Percentiles rank a stretch among this genome's conserved stretches.
Conservation (phyloP, 768 basidiomycete species). For the Boletus rubroflammeus region DNA sequence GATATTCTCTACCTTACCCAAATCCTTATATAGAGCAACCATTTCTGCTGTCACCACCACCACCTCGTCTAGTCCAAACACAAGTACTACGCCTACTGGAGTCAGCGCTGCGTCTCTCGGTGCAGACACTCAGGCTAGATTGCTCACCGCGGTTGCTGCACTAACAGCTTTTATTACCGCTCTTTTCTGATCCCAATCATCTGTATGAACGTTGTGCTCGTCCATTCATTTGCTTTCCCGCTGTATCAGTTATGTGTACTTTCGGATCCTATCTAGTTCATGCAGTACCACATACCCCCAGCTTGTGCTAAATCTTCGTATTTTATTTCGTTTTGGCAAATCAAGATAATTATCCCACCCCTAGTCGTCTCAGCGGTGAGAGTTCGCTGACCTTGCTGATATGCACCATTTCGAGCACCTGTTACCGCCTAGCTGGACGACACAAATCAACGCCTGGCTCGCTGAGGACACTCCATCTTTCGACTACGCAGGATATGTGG, state of each 20-base stretch:
- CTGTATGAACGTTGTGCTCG: neutral
- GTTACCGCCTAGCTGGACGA: slow-evolving; percentile 92
- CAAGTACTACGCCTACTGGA: slow-evolving; percentile 26
- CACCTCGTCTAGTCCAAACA: slow-evolving; percentile 18
- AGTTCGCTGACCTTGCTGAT: neutral
- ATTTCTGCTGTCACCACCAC: slow-evolving; percentile 17
- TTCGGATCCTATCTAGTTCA: neutral
- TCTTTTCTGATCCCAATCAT: slow-evolving; percentile 14
- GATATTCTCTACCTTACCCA: neutral
- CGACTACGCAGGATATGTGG: slow-evolving; percentile 95
- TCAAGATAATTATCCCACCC: neutral
- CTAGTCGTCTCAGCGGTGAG: neutral
- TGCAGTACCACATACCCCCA: neutral
- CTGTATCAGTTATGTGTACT: neutral
- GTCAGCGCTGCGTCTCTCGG: slow-evolving; percentile 31
- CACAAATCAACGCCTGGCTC: slow-evolving; percentile 77
- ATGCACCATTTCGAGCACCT: slow-evolving; percentile 52
- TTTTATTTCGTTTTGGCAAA: neutral
- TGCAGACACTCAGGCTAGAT: slow-evolving; percentile 28
- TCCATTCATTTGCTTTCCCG: neutral
- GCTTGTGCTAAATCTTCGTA: no score
- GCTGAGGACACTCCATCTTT: slow-evolving; percentile 94
- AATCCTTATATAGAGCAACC: slow-evolving; percentile 6
- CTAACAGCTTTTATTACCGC: slow-evolving; percentile 33
- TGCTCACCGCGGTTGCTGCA: slow-evolving; percentile 35